phyloP scores from a whole-genome alignment of 2,329 filamentous ascomycete genomes.

The Fusarium sp. region DNA sequence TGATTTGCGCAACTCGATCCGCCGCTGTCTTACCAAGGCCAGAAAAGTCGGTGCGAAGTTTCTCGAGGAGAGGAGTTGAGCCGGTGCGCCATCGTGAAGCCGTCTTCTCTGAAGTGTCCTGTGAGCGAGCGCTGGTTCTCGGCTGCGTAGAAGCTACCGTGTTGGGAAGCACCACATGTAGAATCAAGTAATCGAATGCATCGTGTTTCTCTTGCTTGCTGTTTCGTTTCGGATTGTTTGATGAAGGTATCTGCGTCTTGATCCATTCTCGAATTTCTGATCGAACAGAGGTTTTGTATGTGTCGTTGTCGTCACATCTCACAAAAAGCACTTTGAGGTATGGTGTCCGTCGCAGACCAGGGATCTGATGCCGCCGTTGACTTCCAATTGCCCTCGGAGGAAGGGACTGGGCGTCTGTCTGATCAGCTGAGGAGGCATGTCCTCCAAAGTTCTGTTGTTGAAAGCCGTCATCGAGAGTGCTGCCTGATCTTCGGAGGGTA shows the following conservation, averaged over 20 bases:
- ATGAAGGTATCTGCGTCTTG: constrained; percentile 76
- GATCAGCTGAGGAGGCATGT: constrained; percentile 55
- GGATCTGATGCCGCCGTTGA: constrained; percentile 88
- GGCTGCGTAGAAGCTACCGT: constrained; percentile 85
- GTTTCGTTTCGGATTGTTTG: constrained; percentile 65
- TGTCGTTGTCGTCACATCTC: constrained; percentile 94
- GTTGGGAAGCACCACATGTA: constrained; percentile 93
- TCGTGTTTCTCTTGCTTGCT: constrained; percentile 92
- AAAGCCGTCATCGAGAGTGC: constrained; percentile 69
- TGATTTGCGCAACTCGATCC: constrained; percentile 87
- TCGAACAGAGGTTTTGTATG: constrained; percentile 85
- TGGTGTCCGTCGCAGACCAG: constrained; percentile 89
- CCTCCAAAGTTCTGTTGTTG: constrained; percentile 68
- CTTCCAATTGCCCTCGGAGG: constrained; percentile 53
- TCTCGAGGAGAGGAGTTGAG: constrained; percentile 87
- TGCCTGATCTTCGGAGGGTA: constrained; percentile 51
- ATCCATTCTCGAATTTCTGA: constrained; percentile 92
- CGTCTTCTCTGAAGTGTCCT: constrained; percentile 74
- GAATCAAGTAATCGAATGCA: constrained; percentile 93
- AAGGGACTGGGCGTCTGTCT: constrained; percentile 53
- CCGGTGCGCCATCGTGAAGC: constrained; percentile 83
- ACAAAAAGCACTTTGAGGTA: constrained; percentile 93
- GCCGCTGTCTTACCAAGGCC: constrained; percentile 74
- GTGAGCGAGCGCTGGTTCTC: constrained; percentile 69
- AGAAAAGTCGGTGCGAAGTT: constrained; percentile 91